Evolutionary conservation across 805 yeast genomes (phyloP).

Genomic region (Kodamaea laetipori): DNA sequence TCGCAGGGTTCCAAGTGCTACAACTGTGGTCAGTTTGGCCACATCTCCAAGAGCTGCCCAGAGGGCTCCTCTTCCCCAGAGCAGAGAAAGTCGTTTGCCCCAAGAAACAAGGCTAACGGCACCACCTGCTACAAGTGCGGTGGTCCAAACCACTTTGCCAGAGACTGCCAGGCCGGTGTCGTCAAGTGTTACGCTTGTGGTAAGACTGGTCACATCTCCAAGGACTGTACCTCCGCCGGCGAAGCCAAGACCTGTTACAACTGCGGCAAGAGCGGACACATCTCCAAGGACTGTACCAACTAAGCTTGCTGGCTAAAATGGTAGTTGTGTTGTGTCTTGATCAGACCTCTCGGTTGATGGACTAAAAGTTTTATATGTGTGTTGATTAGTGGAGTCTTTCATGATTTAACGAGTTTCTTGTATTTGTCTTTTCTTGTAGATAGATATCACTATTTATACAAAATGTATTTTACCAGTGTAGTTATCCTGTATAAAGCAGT

Average conservation of each 20-base stretch:
- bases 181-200: conserved; percentile 94
- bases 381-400: conserved; percentile 16
- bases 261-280: conserved; percentile 82
- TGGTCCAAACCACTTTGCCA: conserved; percentile 90
- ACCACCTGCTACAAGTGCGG: conserved; percentile 87
- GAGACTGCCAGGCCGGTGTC: conserved; percentile 75
- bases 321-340: conserved; percentile 11
- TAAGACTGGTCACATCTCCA: conserved; percentile 83
- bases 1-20: conserved; percentile 74
- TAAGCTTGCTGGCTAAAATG: conserved; percentile 9
- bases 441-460: conserved; percentile 10
- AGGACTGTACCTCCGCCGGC: conserved; percentile 69
- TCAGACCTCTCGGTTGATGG: conserved; percentile 12
- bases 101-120: conserved; percentile 30
- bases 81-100: conserved; percentile 19
- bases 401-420: conserved; percentile 14
- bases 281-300: conserved; percentile 69
- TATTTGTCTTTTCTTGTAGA: conserved; percentile 14
- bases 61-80: conserved; percentile 23
- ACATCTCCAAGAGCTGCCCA: conserved; percentile 75
- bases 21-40: conserved; percentile 78
- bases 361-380: conserved; percentile 11
- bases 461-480: conserved; percentile 8
- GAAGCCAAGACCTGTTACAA: conserved; percentile 64
- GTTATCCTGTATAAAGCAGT: conserved; percentile 6